Percentiles rank a stretch among this genome's conserved stretches.
phyloP scores from a whole-genome alignment of 768 basidiomycete species.

The Tricholoma bakamatsutake region DNA sequence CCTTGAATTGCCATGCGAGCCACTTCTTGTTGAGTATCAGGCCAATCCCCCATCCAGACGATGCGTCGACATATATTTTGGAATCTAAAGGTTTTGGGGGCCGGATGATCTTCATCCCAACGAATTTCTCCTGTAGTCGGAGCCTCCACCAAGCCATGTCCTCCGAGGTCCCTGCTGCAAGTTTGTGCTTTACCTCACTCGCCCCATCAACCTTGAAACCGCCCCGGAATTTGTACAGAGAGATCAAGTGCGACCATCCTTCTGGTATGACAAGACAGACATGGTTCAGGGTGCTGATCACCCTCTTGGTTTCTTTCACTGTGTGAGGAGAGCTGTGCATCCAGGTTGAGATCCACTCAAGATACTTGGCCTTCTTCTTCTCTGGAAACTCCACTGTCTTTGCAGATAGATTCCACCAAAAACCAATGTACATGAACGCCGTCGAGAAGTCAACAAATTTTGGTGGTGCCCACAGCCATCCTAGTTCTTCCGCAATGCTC shows the following conservation, averaged over 20 bases:
- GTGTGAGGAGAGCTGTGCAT: constrained; percentile 3
- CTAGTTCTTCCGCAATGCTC: too few relatives aligned
- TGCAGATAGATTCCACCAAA: too few relatives aligned
- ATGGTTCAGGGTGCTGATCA: constrained; percentile 21
- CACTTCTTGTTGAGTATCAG: constrained; percentile 21
- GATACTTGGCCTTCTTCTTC: too few relatives aligned
- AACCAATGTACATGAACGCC: background rate
- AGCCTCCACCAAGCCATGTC: constrained; percentile 25
- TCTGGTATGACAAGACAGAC: constrained; percentile 18
- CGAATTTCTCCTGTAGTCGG: constrained; percentile 4
- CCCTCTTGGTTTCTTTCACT: constrained; percentile 16
- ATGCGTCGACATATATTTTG: too few relatives aligned
- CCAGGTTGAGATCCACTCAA: too few relatives aligned
- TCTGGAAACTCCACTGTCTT: too few relatives aligned
- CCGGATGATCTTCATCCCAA: background rate
- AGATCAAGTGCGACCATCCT: constrained; percentile 24
- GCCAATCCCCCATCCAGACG: too few relatives aligned
- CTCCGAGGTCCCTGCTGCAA: constrained; percentile 9
- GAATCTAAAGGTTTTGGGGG: constrained; percentile 11
- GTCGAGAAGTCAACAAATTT: background rate
- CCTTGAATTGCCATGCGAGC: constrained; percentile 27
- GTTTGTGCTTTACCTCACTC: constrained; percentile 9
- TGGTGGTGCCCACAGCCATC: background rate
- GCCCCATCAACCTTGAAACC: constrained; percentile 15
- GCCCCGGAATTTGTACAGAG: too few relatives aligned